Base-by-base conservation (phyloP, 768 basidiomycete genomes). In the Phaeolepiota aurea region DNA sequence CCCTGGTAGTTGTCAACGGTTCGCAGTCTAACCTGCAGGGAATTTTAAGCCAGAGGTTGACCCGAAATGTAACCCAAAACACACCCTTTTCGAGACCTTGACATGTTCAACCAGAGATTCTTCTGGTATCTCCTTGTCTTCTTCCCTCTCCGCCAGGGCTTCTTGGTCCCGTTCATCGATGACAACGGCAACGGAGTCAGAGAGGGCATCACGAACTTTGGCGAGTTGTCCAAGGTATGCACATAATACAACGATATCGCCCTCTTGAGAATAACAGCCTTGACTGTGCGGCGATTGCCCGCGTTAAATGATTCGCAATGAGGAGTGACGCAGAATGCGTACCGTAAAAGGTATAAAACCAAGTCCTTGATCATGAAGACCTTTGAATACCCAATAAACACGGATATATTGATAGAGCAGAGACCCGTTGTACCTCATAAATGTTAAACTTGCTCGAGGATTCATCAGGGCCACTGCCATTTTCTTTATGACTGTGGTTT, bases 121-220 rank as follows among this genome's bases (percentile, higher is more conserved):
- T n/a, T 47, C 50, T 3, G 49, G 44, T 1, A 35, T 31, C 16
- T 50, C 49, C n/a, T 58, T 52, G 0, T 68, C 69, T 1, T 66
- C 68, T 40, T 77, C 78, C 28, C 68, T 67, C 42, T 74, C 69
- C 0, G 65, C 74, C 1, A 87, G 66, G n/a, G 69, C 69, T 2
- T 66, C 71, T 50, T 78, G 68, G 48, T 87, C 85, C 11, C 76
- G 65, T 37, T 85, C 83, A 41, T 87, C 83, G 21, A 87, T 72
- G 15, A 78, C 60, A 2, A 85, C 72, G 0, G 79, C 70, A 20
- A 88, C 69, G 41, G 74, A 66, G 30, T 51, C 47, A 2, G 47
- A 47, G 19, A 72, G 54, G 1, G 61, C 66, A 45, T 65, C 61
- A 18, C 68, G 56, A 32, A 69, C 61, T 34, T 58, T 58, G 16